Evolutionary conservation across 2,329 filamentous ascomycete genomes (phyloP).

Genomic region (Parafenestella ontariensis): DNA sequence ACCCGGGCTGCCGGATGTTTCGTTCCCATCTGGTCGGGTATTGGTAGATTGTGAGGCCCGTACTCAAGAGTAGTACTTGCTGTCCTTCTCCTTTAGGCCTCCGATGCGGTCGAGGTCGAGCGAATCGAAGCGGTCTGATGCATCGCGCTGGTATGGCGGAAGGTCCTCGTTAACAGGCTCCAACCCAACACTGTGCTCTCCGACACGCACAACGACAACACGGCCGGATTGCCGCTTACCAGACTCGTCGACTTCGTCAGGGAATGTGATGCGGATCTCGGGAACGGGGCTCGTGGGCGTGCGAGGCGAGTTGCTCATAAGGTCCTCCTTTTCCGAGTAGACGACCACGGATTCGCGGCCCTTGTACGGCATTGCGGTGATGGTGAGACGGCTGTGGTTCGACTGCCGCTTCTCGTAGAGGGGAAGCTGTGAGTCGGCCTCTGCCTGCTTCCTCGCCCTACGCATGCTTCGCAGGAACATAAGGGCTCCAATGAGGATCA

Average conservation of each 20-base stretch:
- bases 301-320: slow-evolving; percentile 76
- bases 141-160: slow-evolving; percentile 87
- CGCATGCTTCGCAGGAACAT: slow-evolving; percentile 75
- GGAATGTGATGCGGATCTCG: slow-evolving; percentile 98
- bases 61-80: slow-evolving; percentile 51
- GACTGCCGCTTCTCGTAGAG: slow-evolving; percentile 68
- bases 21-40: slow-evolving; percentile 23
- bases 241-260: slow-evolving; percentile 85
- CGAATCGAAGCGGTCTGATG: slow-evolving; percentile 82
- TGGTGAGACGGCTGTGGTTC: slow-evolving; percentile 65
- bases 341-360: slow-evolving; percentile 75
- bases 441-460: slow-evolving; percentile 53
- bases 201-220: slow-evolving; percentile 89
- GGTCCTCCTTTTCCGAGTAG: slow-evolving; percentile 79
- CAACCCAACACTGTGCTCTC: slow-evolving; percentile 85
- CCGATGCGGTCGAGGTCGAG: slow-evolving; percentile 95
- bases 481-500: slow-evolving; percentile 72
- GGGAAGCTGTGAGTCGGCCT: slow-evolving; percentile 63
- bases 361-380: slow-evolving; percentile 52
- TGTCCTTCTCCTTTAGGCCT: slow-evolving; percentile 89
- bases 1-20: slow-evolving; percentile 23
- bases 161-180: slow-evolving; percentile 83
- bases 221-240: slow-evolving; percentile 84
- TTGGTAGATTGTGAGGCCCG: slow-evolving; percentile 10
- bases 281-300: slow-evolving; percentile 82